phyloP scores from a whole-genome alignment of 164 flowering plant species.

The Magnolia officinalis region DNA sequence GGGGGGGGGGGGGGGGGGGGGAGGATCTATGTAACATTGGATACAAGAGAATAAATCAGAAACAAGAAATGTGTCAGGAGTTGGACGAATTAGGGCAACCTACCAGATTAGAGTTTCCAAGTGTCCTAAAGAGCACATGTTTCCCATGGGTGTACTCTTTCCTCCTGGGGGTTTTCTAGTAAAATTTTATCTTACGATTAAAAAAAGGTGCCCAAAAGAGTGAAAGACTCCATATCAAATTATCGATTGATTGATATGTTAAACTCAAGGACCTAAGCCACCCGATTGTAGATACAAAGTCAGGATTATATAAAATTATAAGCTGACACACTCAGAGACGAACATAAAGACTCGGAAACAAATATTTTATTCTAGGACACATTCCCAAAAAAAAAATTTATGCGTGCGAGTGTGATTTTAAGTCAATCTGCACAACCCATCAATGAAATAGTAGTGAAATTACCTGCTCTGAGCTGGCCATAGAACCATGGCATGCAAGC shows the following conservation, averaged over 20 bases:
- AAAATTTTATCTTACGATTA: not conserved
- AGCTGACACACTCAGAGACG: not conserved
- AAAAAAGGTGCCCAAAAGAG: too few relatives aligned
- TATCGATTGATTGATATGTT: not conserved
- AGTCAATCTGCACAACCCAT: not conserved
- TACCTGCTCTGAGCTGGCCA: constrained; percentile 98
- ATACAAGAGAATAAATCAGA: not conserved
- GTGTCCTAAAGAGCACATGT: not conserved
- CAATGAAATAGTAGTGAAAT: not conserved
- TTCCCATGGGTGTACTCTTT: not conserved
- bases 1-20: not conserved
- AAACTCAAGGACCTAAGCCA: not conserved
- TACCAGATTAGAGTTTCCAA: not conserved
- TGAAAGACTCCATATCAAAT: too few relatives aligned
- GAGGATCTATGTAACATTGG: not conserved
- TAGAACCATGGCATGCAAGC: constrained; percentile 95
- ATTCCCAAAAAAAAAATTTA: not conserved
- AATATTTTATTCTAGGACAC: not conserved
- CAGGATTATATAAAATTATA: not conserved
- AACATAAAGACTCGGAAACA: not conserved
- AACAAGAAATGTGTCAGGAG: not conserved
- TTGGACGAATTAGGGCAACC: not conserved
- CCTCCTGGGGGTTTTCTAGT: not conserved
- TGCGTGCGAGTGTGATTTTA: not conserved
- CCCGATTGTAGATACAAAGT: not conserved